These are phyloP conservation scores for Pythium phragmitis DNA, from an alignment of 352 stramenopile genomes.

Conservation along the genomic window DNA sequence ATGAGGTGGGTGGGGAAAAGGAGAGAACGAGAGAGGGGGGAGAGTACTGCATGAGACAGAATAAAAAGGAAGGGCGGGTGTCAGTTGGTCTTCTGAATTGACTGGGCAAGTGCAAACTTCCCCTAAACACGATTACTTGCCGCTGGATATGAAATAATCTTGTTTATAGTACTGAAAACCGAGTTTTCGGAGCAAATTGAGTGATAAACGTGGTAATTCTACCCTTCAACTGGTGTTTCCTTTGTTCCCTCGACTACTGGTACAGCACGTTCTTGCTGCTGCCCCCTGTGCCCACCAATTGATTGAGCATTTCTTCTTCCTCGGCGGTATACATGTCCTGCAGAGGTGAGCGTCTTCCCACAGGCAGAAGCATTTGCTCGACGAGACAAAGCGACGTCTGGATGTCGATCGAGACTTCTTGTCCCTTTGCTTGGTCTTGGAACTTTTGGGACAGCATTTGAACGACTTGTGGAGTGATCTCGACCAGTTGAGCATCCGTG, in stretches of 20 bases:
- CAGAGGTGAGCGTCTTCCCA: constrained; percentile 58
- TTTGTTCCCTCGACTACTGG: neutral
- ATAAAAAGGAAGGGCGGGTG: constrained; percentile 2
- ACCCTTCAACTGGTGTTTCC: neutral
- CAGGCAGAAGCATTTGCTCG: constrained; percentile 55
- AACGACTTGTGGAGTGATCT: constrained; percentile 43
- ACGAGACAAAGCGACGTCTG: constrained; percentile 69
- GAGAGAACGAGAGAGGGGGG: neutral
- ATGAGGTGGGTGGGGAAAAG: neutral
- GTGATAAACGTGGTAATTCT: too few relatives aligned
- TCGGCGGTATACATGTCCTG: constrained; percentile 79
- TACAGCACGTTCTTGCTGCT: constrained; percentile 6
- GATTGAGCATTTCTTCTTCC: constrained; percentile 70
- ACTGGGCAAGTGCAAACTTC: neutral
- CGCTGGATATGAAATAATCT: too few relatives aligned
- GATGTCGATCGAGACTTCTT: constrained; percentile 56
- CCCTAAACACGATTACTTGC: too few relatives aligned
- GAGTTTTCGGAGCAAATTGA: too few relatives aligned
- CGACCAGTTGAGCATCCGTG: constrained; percentile 38
- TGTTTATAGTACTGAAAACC: too few relatives aligned
- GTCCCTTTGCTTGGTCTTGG: constrained; percentile 26
- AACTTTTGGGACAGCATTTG: constrained; percentile 39
- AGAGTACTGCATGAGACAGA: constrained; percentile 13
- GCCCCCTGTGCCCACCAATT: constrained; percentile 26
- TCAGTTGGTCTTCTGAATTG: neutral